A percentile compares a stretch with the other conserved stretches of the same genome.
phyloP scores from a whole-genome alignment of 441 rosid genomes.

The Macaranga tanarius region DNA sequence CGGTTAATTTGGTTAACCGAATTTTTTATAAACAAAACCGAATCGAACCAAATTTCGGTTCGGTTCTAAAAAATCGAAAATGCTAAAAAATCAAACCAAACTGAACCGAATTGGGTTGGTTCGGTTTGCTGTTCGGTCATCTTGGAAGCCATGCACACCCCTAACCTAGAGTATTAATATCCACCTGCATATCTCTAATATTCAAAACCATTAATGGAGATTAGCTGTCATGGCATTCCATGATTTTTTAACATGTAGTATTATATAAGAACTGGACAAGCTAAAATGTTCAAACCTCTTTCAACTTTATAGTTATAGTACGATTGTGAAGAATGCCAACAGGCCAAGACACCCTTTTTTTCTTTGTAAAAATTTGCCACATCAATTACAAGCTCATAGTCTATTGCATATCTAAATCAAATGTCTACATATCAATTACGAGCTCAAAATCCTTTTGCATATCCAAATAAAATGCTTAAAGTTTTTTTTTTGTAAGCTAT shows the following conservation, averaged over 20 bases:
- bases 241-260: neutral
- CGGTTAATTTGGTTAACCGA: no score
- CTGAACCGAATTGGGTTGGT: no score
- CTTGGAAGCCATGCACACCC: no score
- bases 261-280: neutral
- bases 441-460: neutral
- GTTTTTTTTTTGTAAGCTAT: neutral
- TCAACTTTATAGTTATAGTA: no score
- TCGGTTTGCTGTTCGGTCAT: no score
- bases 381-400: neutral
- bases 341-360: neutral
- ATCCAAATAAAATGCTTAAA: neutral
- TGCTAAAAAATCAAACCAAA: no score
- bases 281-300: no score
- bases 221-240: neutral
- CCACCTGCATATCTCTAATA: no score
- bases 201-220: neutral
- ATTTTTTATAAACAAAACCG: no score
- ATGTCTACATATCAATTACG: neutral
- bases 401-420: neutral
- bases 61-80: no score
- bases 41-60: no score
- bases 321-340: neutral
- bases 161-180: no score
- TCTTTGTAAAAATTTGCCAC: neutral